phyloP scores from a whole-genome alignment of 1,284 basidiomycete species.

The Pseudozyma sp. region DNA sequence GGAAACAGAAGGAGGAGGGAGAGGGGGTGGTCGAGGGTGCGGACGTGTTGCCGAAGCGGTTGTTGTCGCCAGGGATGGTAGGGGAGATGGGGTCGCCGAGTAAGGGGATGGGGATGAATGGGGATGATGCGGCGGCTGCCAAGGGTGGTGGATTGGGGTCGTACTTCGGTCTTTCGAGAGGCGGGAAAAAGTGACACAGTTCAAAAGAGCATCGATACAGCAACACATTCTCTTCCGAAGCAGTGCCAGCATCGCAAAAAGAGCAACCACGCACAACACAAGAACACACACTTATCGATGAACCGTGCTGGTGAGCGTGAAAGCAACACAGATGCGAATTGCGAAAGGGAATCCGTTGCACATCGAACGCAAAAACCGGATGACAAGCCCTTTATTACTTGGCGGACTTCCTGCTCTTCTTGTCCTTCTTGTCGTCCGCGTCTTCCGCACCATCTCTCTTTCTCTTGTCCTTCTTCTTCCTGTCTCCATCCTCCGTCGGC shows the following conservation, averaged over 20 bases:
- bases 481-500: conserved; percentile 42
- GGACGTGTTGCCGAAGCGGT: background rate
- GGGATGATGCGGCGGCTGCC: background rate
- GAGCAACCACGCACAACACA: too few relatives aligned
- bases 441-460: conserved; percentile 2
- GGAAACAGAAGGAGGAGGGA: conserved; percentile 1
- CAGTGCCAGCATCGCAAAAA: background rate
- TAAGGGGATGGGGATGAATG: conserved; percentile 5
- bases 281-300: too few relatives aligned
- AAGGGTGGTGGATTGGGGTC: conserved; percentile 21
- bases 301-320: too few relatives aligned
- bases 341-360: too few relatives aligned
- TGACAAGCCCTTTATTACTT: conserved; percentile 22
- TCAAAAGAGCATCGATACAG: background rate
- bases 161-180: conserved; percentile 32
- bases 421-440: background rate
- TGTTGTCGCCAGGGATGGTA: conserved; percentile 14
- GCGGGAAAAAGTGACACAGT: background rate
- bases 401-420: conserved; percentile 32
- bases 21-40: background rate
- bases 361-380: background rate
- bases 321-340: too few relatives aligned
- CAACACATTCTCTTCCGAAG: background rate
- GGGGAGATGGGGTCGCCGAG: background rate
- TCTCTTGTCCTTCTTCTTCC: conserved; percentile 25